Conservation (phyloP, 495 filamentous ascomycete species). For the Pyronema domesticum region DNA sequence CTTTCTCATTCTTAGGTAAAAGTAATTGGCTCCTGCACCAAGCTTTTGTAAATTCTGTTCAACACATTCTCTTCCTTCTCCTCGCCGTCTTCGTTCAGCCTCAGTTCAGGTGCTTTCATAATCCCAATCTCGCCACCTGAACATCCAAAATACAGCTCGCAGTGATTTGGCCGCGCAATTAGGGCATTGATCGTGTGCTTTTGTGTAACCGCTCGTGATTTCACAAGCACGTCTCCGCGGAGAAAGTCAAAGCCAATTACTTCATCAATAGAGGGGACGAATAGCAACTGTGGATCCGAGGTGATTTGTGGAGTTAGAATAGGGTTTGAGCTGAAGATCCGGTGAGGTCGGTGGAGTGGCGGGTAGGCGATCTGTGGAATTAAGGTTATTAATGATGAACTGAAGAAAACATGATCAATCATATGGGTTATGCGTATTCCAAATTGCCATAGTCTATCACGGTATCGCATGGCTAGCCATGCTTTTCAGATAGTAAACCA, state of each 20-base stretch:
- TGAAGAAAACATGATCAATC: constrained; percentile 30
- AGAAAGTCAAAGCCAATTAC: constrained; percentile 26
- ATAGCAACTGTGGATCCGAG: constrained; percentile 35
- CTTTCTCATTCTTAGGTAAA: constrained; percentile 4
- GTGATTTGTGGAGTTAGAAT: constrained; percentile 54
- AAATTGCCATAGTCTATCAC: too few relatives aligned
- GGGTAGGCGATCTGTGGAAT: constrained; percentile 39
- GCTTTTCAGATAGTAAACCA: too few relatives aligned
- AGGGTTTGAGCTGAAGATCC: constrained; percentile 5
- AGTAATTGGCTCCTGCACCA: constrained; percentile 6
- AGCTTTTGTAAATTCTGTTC: constrained; percentile 8
- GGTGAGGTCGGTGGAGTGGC: constrained; percentile 5
- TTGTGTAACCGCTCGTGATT: constrained; percentile 26
- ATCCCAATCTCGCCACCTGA: constrained; percentile 29
- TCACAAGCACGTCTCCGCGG: constrained; percentile 56
- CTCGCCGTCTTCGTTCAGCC: constrained; percentile 27
- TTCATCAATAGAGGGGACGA: constrained; percentile 31
- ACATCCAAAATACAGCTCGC: constrained; percentile 40
- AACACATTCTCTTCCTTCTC: constrained; percentile 19
- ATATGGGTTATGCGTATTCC: too few relatives aligned
- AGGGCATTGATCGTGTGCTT: constrained; percentile 11
- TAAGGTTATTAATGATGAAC: constrained; percentile 59
- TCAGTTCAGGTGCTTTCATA: constrained; percentile 35
- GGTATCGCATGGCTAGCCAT: too few relatives aligned
- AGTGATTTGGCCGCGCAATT: constrained; percentile 25